Percentiles rank a stretch among this genome's conserved stretches.
phyloP scores from a whole-genome alignment of 2,329 filamentous ascomycete species.

The Verticillium albo-atrum region DNA sequence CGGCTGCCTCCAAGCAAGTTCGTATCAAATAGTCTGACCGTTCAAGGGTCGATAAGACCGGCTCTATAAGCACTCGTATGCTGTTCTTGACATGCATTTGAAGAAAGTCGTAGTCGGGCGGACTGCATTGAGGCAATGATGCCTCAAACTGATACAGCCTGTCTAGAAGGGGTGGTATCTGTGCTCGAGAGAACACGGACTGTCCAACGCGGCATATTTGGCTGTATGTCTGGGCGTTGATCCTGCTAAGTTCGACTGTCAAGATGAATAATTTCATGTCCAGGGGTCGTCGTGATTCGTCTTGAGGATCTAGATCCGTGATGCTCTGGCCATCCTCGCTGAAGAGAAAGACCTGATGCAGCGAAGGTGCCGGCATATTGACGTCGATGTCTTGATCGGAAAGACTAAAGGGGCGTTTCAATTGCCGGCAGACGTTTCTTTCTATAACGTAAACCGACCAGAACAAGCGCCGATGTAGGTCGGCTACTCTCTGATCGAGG shows the following conservation, averaged over 20 bases:
- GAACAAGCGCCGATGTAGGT: slow-evolving; percentile 26
- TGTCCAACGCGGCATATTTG: slow-evolving; percentile 15
- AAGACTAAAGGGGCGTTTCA: slow-evolving; percentile 35
- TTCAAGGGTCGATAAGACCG: background rate
- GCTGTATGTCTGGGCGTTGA: slow-evolving; percentile 31
- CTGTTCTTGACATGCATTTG: background rate
- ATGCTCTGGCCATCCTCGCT: background rate
- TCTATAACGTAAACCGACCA: slow-evolving; percentile 39
- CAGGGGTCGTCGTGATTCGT: slow-evolving; percentile 10
- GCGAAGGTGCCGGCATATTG: slow-evolving; percentile 24
- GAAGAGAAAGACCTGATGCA: background rate
- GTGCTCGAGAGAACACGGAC: background rate
- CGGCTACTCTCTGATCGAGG: background rate
- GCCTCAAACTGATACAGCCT: background rate
- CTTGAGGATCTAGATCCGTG: background rate
- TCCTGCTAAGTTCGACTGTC: slow-evolving; percentile 29
- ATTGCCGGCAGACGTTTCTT: slow-evolving; percentile 33
- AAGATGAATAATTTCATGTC: slow-evolving; percentile 32
- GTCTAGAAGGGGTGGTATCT: background rate
- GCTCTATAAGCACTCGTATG: background rate
- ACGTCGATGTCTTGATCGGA: slow-evolving; percentile 31
- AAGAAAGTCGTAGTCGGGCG: background rate
- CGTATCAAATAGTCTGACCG: background rate
- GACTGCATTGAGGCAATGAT: background rate
- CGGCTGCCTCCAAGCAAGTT: background rate